These are phyloP conservation scores for Plantago rigida DNA, from an alignment of 305 asterid genomes.

Conservation along the genomic window DNA sequence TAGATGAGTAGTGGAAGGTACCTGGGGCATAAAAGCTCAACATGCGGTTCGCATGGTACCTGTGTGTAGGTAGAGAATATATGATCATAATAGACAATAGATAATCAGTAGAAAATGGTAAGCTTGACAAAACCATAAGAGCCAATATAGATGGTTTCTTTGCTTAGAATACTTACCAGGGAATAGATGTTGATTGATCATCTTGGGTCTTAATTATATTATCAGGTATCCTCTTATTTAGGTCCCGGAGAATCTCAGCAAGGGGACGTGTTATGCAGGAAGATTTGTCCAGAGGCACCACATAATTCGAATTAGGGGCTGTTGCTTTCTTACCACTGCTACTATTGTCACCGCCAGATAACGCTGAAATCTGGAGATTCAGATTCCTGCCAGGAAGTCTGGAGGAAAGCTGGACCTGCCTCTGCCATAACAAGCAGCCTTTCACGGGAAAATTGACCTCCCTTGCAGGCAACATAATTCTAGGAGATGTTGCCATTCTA, in stretches of 20 bases:
- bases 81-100: constrained; percentile 18
- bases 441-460: constrained; percentile 29
- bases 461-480: constrained; percentile 31
- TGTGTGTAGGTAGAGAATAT: constrained; percentile 25
- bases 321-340: constrained; percentile 43
- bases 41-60: constrained; percentile 97
- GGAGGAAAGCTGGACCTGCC: constrained; percentile 25
- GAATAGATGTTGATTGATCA: constrained; percentile 52
- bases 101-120: neutral
- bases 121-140: neutral
- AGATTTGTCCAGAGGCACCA: constrained; percentile 74
- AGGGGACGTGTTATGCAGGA: constrained; percentile 84
- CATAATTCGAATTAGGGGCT: constrained; percentile 70
- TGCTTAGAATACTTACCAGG: constrained; percentile 42
- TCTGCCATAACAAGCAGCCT: constrained; percentile 26
- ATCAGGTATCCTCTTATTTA: constrained; percentile 80
- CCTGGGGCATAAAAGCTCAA: constrained; percentile 98
- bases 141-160: neutral
- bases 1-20: constrained; percentile 25
- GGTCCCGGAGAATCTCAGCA: constrained; percentile 84
- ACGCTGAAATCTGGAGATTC: constrained; percentile 42
- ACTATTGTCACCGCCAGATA: constrained; percentile 40
- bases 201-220: constrained; percentile 58
- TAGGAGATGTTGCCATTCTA: constrained; percentile 52
- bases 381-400: constrained; percentile 26